Percentiles rank a stretch among this genome's conserved stretches.
Conservation (phyloP, 78 protist genomes). For the Isochrysis galbana region DNA sequence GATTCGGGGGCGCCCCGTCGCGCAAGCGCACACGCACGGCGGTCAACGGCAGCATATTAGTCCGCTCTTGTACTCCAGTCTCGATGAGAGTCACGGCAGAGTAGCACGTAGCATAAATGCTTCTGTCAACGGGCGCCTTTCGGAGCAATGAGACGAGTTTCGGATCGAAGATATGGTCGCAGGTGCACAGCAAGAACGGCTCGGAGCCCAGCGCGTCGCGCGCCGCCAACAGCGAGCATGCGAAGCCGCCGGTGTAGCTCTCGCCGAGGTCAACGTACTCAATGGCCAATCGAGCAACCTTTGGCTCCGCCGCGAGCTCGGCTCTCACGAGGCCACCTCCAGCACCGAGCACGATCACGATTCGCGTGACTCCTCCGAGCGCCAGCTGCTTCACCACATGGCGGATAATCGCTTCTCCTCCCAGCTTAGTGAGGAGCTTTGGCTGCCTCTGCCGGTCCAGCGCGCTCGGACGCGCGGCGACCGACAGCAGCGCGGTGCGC, state of each 20-base stretch:
- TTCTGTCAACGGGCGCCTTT: too few relatives aligned
- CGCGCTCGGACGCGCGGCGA: too few relatives aligned
- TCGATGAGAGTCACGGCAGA: too few relatives aligned
- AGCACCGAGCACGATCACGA: background rate
- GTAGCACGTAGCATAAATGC: too few relatives aligned
- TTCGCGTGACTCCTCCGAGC: background rate
- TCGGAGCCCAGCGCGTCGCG: background rate
- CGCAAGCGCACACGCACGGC: background rate
- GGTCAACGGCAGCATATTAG: background rate
- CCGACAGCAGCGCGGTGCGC: too few relatives aligned
- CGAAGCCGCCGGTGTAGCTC: background rate
- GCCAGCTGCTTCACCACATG: background rate
- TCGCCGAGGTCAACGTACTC: slow-evolving; percentile 11
- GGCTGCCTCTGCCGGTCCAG: too few relatives aligned
- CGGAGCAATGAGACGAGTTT: too few relatives aligned
- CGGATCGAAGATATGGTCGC: slow-evolving; percentile 6
- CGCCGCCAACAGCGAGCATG: background rate
- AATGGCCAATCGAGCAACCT: background rate
- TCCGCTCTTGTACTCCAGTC: too few relatives aligned
- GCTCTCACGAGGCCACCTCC: background rate
- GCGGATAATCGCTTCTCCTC: background rate
- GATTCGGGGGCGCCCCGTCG: too few relatives aligned
- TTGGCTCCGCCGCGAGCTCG: background rate
- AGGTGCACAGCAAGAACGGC: background rate
- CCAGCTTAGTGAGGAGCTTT: too few relatives aligned